Conservation (phyloP, 371 early-diverging fungal genomes). For the Catenaria anguillulae region DNA sequence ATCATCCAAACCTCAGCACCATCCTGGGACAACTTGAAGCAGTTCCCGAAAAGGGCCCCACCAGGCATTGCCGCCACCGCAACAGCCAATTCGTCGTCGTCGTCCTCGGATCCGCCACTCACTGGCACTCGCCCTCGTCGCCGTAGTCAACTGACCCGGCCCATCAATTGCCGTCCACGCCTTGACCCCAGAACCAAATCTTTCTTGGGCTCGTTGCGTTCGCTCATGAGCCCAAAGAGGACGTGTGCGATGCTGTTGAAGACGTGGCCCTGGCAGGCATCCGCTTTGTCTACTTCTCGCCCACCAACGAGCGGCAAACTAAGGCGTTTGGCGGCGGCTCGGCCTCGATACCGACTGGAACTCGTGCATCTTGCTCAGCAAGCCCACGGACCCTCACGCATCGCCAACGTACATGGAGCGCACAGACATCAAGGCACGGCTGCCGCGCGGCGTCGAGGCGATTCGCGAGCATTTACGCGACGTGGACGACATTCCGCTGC, state of each 20-base stretch:
- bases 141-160: not conserved
- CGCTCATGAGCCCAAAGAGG: slow-evolving; percentile 77
- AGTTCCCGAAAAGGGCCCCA: too few species aligned
- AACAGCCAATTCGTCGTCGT: not conserved
- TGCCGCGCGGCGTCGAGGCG: slow-evolving; percentile 90
- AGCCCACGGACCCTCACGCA: slow-evolving; percentile 36
- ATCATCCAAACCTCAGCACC: too few species aligned
- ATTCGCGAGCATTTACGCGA: slow-evolving; percentile 75
- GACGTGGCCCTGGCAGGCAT: slow-evolving; percentile 91
- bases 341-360: slow-evolving; percentile 98
- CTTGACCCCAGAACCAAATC: slow-evolving; percentile 46
- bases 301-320: slow-evolving; percentile 80
- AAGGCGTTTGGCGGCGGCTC: slow-evolving; percentile 91
- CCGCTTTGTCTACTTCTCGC: slow-evolving; percentile 92
- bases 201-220: slow-evolving; percentile 79
- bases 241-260: slow-evolving; percentile 91
- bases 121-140: not conserved
- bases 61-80: too few species aligned
- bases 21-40: too few species aligned
- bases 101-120: too few species aligned
- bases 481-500: slow-evolving; percentile 95
- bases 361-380: slow-evolving; percentile 82
- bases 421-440: slow-evolving; percentile 89
- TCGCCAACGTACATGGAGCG: slow-evolving; percentile 57
- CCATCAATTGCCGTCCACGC: not conserved